These are phyloP conservation scores for Passiflora organensis DNA, from an alignment of 345 rosid genomes.

Conservation along the genomic window DNA sequence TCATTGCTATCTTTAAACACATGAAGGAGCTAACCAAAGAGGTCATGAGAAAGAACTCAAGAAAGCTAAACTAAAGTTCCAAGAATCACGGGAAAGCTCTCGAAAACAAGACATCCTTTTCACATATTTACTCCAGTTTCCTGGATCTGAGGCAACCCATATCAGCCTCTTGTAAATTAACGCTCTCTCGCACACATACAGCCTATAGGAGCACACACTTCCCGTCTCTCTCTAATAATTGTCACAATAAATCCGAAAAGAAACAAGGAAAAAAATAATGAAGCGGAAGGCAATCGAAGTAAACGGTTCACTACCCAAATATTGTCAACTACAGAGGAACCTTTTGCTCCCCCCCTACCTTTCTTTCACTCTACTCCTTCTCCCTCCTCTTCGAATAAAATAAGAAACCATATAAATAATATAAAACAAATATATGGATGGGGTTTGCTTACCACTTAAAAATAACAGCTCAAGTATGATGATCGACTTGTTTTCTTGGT, in stretches of 20 bases:
- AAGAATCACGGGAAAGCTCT: constrained; percentile 50
- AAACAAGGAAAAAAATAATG: constrained; percentile 1
- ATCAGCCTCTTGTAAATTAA: constrained; percentile 36
- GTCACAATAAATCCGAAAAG: constrained; percentile 10
- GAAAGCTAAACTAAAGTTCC: constrained; percentile 25
- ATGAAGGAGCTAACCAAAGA: constrained; percentile 14
- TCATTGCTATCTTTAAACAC: constrained; percentile 28
- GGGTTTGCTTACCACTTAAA: constrained; percentile 25
- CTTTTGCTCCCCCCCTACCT: not conserved
- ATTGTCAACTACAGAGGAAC: constrained; percentile 22
- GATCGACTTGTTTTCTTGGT: constrained; percentile 3
- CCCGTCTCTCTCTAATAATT: constrained; percentile 27
- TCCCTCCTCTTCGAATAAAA: not conserved
- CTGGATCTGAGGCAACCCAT: constrained; percentile 64
- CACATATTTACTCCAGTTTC: constrained; percentile 36
- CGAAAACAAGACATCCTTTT: constrained; percentile 30
- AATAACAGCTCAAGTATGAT: constrained; percentile 24
- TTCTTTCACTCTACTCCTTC: not conserved
- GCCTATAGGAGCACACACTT: constrained; percentile 4
- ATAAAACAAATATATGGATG: constrained; percentile 13
- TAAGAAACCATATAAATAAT: constrained; percentile 4
- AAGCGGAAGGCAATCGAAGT: constrained; percentile 1
- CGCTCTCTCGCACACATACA: constrained; percentile 10
- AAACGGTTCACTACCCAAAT: constrained; percentile 1
- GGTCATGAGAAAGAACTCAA: constrained; percentile 49